Conservation (phyloP, 2,329 filamentous ascomycete genomes). For the Fusarium nematophilum region DNA sequence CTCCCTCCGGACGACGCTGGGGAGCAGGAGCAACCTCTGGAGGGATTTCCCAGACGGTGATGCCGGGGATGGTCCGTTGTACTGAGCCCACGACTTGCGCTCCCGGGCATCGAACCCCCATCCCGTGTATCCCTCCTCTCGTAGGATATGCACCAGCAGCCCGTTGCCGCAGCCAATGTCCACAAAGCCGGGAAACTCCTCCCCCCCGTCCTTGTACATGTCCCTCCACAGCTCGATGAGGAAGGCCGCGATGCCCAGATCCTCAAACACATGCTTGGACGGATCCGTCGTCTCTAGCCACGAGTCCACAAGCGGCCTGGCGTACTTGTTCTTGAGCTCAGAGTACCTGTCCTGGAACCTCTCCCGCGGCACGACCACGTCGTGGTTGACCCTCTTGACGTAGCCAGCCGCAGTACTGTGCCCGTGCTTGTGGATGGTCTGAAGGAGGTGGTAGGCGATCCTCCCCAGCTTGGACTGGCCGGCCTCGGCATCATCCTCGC, state of each 20-base stretch:
- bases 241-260: slow-evolving; percentile 90
- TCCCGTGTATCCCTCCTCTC: slow-evolving; percentile 82
- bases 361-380: slow-evolving; percentile 81
- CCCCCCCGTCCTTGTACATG: slow-evolving; percentile 74
- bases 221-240: slow-evolving; percentile 90
- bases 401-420: slow-evolving; percentile 74
- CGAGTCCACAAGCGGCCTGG: slow-evolving; percentile 72
- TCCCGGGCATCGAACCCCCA: slow-evolving; percentile 93
- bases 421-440: slow-evolving; percentile 79
- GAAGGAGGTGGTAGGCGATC: slow-evolving; percentile 75
- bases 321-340: slow-evolving; percentile 82
- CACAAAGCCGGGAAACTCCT: slow-evolving; percentile 90
- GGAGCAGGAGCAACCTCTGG: slow-evolving; percentile 62
- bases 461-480: slow-evolving; percentile 65
- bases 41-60: slow-evolving; percentile 51
- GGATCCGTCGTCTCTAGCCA: slow-evolving; percentile 93
- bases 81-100: slow-evolving; percentile 86
- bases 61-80: slow-evolving; percentile 55
- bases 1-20: slow-evolving; percentile 51
- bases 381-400: slow-evolving; percentile 85
- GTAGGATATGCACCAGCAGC: slow-evolving; percentile 84
- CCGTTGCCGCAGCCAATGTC: slow-evolving; percentile 98
- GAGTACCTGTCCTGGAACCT: slow-evolving; percentile 86
- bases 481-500: slow-evolving; percentile 33
- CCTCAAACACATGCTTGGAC: slow-evolving; percentile 93